A percentile compares a stretch with the other conserved stretches of the same genome.
phyloP scores from a whole-genome alignment of 2,329 filamentous ascomycete species.

The Teratosphaeria destructans region DNA sequence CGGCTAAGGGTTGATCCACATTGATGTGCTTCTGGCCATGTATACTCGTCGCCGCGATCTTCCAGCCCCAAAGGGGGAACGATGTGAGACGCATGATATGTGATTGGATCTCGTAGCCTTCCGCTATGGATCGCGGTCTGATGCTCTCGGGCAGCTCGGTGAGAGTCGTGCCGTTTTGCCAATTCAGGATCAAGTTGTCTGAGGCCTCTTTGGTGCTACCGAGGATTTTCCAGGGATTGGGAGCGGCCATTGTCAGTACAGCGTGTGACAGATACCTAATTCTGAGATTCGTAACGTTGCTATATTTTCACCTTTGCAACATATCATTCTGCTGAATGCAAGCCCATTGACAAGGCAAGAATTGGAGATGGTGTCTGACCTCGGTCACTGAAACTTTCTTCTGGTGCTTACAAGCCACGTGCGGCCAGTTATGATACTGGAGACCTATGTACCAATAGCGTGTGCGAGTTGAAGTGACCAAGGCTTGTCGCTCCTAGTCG shows the following conservation, averaged over 20 bases:
- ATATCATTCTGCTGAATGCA: not conserved
- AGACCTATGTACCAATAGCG: too few relatives aligned
- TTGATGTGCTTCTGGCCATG: slow-evolving; percentile 1
- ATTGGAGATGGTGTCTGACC: not conserved
- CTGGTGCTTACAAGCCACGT: not conserved
- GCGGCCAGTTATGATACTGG: too few relatives aligned
- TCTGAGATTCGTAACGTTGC: not conserved
- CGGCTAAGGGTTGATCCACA: not conserved
- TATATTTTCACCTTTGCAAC: not conserved
- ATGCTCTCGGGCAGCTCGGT: not conserved
- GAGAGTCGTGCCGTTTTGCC: slow-evolving; percentile 1
- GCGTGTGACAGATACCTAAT: not conserved
- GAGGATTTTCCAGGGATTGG: not conserved
- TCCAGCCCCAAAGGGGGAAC: not conserved
- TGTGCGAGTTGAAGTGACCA: too few relatives aligned
- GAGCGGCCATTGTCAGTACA: not conserved
- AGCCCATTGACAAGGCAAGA: not conserved
- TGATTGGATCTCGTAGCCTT: slow-evolving; percentile 1
- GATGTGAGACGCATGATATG: not conserved
- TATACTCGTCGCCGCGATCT: not conserved
- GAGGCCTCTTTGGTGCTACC: not conserved
- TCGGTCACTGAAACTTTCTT: not conserved
- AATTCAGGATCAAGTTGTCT: not conserved
- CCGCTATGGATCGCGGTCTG: not conserved
- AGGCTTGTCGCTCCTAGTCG: too few relatives aligned